These are phyloP conservation scores for Myriosclerotinia scirpicola DNA, from an alignment of 2,329 filamentous ascomycete genomes.

Conservation along the genomic window DNA sequence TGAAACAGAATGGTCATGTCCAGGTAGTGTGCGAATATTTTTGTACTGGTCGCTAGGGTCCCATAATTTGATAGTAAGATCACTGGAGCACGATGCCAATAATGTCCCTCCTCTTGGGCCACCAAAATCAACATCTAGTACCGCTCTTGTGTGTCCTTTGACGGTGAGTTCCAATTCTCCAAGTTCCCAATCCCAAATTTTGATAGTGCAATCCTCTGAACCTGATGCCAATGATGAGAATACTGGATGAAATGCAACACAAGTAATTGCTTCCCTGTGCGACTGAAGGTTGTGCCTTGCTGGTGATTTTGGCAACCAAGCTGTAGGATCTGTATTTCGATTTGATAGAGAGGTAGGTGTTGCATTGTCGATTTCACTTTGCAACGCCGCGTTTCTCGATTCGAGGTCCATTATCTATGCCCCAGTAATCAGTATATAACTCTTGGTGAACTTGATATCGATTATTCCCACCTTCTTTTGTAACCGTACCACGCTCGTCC, in stretches of 20 bases:
- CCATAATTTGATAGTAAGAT: slow-evolving; percentile 94
- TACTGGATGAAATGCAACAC: slow-evolving; percentile 87
- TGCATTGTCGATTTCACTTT: slow-evolving; percentile 80
- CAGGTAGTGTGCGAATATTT: slow-evolving; percentile 86
- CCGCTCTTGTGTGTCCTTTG: slow-evolving; percentile 87
- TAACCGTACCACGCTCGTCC: slow-evolving; percentile 90
- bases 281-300: slow-evolving; percentile 80
- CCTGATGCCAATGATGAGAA: slow-evolving; percentile 89
- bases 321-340: slow-evolving; percentile 78
- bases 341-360: slow-evolving; percentile 74
- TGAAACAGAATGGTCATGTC: slow-evolving; percentile 90
- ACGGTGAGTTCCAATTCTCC: slow-evolving; percentile 88
- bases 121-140: slow-evolving; percentile 87
- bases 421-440: slow-evolving; percentile 19
- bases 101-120: slow-evolving; percentile 78
- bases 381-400: slow-evolving; percentile 67
- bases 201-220: slow-evolving; percentile 90
- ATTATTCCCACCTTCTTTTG: slow-evolving; percentile 77
- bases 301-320: slow-evolving; percentile 83
- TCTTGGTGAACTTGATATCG: slow-evolving; percentile 15
- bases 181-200: slow-evolving; percentile 96
- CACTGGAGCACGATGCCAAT: slow-evolving; percentile 68
- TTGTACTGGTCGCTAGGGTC: slow-evolving; percentile 91
- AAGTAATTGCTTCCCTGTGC: slow-evolving; percentile 78
- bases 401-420: slow-evolving; percentile 89